Conservation (phyloP, 129 eudicot genomes). For the Centella asiatica region DNA sequence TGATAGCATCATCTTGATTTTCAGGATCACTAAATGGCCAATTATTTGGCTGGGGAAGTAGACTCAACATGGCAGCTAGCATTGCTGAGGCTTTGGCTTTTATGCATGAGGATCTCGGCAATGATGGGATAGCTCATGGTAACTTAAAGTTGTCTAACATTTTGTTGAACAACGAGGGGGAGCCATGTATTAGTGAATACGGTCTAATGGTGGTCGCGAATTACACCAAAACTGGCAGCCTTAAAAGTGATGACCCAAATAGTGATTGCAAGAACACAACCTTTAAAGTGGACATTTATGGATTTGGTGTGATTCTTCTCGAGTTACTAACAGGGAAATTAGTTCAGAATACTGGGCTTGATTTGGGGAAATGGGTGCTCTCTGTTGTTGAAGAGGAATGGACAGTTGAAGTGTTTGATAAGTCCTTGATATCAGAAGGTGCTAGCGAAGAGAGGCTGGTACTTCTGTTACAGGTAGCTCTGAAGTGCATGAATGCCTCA, state of each 20-base stretch:
- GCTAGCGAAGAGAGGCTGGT: constrained; percentile 63
- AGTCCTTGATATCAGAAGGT: constrained; percentile 44
- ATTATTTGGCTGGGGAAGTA: constrained; percentile 53
- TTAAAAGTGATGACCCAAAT: background rate
- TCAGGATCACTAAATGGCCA: constrained; percentile 51
- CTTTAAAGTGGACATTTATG: constrained; percentile 37
- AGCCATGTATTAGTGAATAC: constrained; percentile 54
- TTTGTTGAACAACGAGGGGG: constrained; percentile 40
- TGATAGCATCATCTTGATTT: constrained; percentile 4
- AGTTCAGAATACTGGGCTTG: constrained; percentile 43
- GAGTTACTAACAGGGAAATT: constrained; percentile 62
- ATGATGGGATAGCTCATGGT: constrained; percentile 58
- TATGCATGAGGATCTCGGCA: constrained; percentile 54
- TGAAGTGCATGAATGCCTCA: constrained; percentile 44
- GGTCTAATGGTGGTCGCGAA: constrained; percentile 47
- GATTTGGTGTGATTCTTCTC: constrained; percentile 53
- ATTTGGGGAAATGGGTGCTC: constrained; percentile 59
- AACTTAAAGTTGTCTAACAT: constrained; percentile 80
- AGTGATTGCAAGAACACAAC: constrained; percentile 1
- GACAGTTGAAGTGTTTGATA: constrained; percentile 61
- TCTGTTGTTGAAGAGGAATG: constrained; percentile 68
- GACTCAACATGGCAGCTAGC: constrained; percentile 43
- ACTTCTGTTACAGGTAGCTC: constrained; percentile 54
- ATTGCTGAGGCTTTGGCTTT: constrained; percentile 45
- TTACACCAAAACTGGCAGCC: constrained; percentile 14